A percentile compares a stretch with the other conserved stretches of the same genome.
These are phyloP conservation scores for Choiromyces venosus DNA, from an alignment of 495 filamentous ascomycete genomes.

Conservation along the genomic window DNA sequence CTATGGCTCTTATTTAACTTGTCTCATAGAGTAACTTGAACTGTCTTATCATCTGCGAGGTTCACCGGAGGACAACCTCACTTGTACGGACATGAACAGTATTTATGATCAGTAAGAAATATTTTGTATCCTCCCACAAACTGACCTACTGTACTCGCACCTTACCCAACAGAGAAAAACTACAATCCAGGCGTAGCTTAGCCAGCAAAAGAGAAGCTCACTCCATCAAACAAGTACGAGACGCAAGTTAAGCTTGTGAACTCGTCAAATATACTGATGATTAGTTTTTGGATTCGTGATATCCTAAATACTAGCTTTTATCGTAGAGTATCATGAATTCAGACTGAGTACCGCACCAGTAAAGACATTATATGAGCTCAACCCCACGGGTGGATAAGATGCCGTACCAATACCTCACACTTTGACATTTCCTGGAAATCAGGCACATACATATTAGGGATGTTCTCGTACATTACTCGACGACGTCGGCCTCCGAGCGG, in stretches of 20 bases:
- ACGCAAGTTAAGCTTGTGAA: neutral
- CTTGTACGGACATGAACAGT: neutral
- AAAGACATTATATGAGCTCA: neutral
- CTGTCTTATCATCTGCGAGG: neutral
- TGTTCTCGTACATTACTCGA: neutral
- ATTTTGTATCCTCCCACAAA: neutral
- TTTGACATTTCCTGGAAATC: no score
- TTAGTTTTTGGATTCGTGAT: neutral
- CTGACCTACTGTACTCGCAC: neutral
- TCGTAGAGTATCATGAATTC: neutral
- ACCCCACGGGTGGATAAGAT: neutral
- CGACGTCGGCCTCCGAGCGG: neutral
- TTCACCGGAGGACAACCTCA: neutral
- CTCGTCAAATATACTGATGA: neutral
- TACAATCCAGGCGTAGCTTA: neutral
- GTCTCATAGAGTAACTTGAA: no score
- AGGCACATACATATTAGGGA: no score
- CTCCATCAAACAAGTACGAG: neutral
- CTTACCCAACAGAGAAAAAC: neutral
- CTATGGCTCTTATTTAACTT: neutral
- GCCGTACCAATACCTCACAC: neutral
- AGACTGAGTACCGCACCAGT: neutral
- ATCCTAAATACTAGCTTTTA: neutral
- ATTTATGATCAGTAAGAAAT: neutral
- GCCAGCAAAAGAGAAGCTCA: neutral